A percentile compares a stretch with the other conserved stretches of the same genome.
phyloP scores from a whole-genome alignment of 2,329 filamentous ascomycete species.

The Plectosphaerella cucumerina region DNA sequence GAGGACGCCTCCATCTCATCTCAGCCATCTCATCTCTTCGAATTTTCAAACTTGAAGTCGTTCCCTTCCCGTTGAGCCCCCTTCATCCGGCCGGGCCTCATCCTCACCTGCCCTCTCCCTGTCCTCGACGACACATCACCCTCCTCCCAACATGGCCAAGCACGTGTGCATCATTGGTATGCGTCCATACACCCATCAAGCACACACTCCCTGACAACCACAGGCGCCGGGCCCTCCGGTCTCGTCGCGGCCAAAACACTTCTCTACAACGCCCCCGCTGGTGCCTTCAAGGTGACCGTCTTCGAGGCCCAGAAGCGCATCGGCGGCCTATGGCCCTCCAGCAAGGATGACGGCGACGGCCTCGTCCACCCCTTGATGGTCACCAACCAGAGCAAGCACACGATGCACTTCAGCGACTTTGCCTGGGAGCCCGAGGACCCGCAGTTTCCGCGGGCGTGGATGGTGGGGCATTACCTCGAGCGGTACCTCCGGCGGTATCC shows the following conservation, averaged over 20 bases:
- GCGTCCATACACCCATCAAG: slow-evolving; percentile 4
- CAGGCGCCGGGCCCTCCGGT: slow-evolving; percentile 66
- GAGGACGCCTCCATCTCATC: no score
- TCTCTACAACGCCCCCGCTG: slow-evolving; percentile 51
- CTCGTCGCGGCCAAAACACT: slow-evolving; percentile 71
- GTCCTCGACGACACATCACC: neutral
- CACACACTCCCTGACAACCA: neutral
- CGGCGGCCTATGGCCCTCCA: slow-evolving; percentile 73
- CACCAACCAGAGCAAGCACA: slow-evolving; percentile 73
- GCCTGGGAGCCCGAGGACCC: slow-evolving; percentile 61
- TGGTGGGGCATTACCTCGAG: slow-evolving; percentile 69
- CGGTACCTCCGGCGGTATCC: slow-evolving; percentile 57
- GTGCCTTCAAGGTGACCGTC: slow-evolving; percentile 62
- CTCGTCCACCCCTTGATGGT: slow-evolving; percentile 63
- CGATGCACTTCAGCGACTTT: slow-evolving; percentile 68
- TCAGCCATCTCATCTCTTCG: no score
- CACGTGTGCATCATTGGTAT: slow-evolving; percentile 37
- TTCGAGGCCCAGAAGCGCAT: slow-evolving; percentile 63
- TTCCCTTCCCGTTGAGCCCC: no score
- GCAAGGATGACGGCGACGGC: slow-evolving; percentile 41
- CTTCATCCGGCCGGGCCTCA: no score
- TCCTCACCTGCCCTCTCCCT: no score
- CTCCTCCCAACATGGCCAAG: slow-evolving; percentile 28
- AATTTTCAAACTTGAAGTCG: no score
- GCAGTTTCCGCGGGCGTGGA: slow-evolving; percentile 71